Conservation (phyloP, 495 filamentous ascomycete species). For the Penicillium macrosclerotiorum region DNA sequence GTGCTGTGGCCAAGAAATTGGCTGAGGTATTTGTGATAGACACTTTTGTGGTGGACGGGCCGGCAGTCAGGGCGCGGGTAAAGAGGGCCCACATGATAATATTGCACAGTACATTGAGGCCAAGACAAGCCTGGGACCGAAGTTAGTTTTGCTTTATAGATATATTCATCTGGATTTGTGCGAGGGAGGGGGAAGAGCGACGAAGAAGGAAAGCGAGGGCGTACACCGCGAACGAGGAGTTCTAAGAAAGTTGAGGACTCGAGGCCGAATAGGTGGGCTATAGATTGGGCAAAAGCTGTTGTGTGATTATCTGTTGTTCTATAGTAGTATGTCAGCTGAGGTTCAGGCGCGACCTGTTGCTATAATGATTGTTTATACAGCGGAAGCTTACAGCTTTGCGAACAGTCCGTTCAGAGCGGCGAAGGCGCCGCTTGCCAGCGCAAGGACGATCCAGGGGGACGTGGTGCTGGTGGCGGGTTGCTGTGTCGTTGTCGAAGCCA, state of each 20-base stretch:
- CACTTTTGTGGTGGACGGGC: conserved; percentile 83
- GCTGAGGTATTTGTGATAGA: conserved; percentile 89
- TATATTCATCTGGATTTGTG: neutral
- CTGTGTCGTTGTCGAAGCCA: conserved; percentile 12
- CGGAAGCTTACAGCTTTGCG: conserved; percentile 75
- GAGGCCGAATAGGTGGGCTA: conserved; percentile 59
- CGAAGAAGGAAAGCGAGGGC: conserved; percentile 29
- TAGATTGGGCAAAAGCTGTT: conserved; percentile 58
- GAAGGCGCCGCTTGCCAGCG: conserved; percentile 81
- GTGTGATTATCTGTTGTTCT: conserved; percentile 88
- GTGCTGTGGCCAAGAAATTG: conserved; percentile 88
- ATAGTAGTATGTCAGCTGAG: conserved; percentile 3
- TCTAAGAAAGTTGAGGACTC: conserved; percentile 58
- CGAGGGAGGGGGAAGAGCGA: neutral
- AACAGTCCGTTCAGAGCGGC: conserved; percentile 95
- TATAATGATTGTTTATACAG: neutral
- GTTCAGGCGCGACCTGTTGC: neutral
- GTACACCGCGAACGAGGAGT: conserved; percentile 65
- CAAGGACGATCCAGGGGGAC: conserved; percentile 74
- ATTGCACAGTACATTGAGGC: conserved; percentile 85
- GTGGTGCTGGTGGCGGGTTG: conserved; percentile 3
- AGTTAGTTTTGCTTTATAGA: neutral
- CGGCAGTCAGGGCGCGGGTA: conserved; percentile 77
- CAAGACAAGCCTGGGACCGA: conserved; percentile 69
- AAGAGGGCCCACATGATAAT: conserved; percentile 90